Conservation (phyloP, 129 eudicot species). For the Calendula officinalis region DNA sequence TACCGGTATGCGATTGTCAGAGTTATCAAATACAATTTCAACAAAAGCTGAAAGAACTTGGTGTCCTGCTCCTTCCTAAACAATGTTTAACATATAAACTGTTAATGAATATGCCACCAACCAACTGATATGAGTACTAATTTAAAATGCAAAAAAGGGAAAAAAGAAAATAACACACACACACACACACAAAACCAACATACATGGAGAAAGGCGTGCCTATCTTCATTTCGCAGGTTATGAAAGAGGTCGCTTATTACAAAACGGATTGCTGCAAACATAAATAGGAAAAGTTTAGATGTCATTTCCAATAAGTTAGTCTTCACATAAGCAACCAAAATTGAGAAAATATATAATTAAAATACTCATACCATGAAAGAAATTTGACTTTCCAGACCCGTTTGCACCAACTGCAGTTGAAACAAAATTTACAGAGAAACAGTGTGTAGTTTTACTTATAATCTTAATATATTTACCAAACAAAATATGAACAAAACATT, state of each 20-base stretch:
- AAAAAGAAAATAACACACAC: too few relatives aligned
- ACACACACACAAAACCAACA: constrained; percentile 23
- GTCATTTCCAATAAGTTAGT: constrained; percentile 20
- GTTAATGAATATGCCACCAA: neutral
- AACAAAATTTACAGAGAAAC: neutral
- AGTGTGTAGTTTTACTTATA: neutral
- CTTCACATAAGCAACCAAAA: constrained; percentile 10
- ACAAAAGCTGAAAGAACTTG: constrained; percentile 96
- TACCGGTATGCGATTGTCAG: constrained; percentile 98
- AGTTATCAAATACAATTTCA: constrained; percentile 95
- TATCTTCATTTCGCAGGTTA: constrained; percentile 88
- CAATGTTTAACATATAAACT: constrained; percentile 18
- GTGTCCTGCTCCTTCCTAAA: constrained; percentile 98
- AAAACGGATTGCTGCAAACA: constrained; percentile 80
- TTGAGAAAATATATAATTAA: neutral
- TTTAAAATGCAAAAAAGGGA: constrained; percentile 1
- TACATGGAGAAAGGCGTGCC: constrained; percentile 95
- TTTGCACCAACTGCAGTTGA: constrained; percentile 93
- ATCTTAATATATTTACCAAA: constrained; percentile 2
- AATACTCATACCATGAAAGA: constrained; percentile 69
- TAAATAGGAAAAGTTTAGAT: constrained; percentile 2
- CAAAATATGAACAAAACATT: neutral
- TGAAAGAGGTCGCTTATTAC: constrained; percentile 95
- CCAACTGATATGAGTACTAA: constrained; percentile 8
- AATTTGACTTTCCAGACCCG: constrained; percentile 98